A percentile compares a stretch with the other conserved stretches of the same genome.
Conservation (phyloP, 164 flowering plant species). For the Chloranthus sessilifolius region DNA sequence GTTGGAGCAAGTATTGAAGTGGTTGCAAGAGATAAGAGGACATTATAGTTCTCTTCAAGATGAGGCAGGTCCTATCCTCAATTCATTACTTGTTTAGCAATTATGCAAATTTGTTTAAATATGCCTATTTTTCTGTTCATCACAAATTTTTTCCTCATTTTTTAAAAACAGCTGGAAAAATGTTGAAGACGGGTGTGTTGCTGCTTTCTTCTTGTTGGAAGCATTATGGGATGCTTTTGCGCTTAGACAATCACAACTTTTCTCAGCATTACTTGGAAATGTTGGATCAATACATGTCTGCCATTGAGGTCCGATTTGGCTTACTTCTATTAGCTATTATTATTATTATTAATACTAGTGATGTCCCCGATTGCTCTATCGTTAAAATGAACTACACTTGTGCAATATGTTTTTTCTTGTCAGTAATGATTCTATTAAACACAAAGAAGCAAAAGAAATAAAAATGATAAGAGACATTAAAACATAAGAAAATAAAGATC, state of each 20-base stretch:
- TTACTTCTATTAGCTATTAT: no score
- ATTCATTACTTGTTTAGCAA: slow-evolving; percentile 8
- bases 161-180: slow-evolving; percentile 35
- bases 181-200: slow-evolving; percentile 33
- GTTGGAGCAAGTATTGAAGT: slow-evolving; percentile 54
- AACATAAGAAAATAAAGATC: no score
- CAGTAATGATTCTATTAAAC: no score
- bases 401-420: no score
- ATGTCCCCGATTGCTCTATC: no score
- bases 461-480: no score
- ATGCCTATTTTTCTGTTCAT: slow-evolving; percentile 8
- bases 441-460: no score
- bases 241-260: slow-evolving; percentile 50
- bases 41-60: slow-evolving; percentile 31
- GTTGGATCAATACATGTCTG: slow-evolving; percentile 66
- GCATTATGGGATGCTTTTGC: slow-evolving; percentile 61
- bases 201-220: slow-evolving; percentile 85
- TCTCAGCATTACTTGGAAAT: slow-evolving; percentile 39
- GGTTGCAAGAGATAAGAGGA: slow-evolving; percentile 52
- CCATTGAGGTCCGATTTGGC: slow-evolving; percentile 56
- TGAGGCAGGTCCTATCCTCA: slow-evolving; percentile 50
- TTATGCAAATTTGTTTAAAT: neutral
- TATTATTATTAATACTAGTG: no score
- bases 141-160: neutral
- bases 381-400: no score